A percentile compares a stretch with the other conserved stretches of the same genome.
These are phyloP conservation scores for Xylaria sp. DNA, from an alignment of 2,329 filamentous ascomycete genomes.

Conservation along the genomic window DNA sequence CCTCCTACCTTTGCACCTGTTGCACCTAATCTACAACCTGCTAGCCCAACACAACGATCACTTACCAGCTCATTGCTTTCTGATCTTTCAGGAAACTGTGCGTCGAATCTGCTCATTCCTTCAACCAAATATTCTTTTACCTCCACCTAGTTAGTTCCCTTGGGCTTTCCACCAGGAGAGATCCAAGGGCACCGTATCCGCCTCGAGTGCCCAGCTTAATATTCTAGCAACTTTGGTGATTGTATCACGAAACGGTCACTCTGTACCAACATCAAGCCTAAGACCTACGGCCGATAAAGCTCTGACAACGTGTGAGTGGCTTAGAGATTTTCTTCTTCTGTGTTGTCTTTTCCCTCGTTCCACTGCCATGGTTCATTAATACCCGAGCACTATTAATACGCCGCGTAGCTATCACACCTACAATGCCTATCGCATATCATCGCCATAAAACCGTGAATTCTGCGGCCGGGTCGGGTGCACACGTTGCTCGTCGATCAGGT, in stretches of 20 bases:
- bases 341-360: not conserved
- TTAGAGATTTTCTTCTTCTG: not conserved
- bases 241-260: slow-evolving; percentile 11
- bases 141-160: not conserved
- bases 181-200: slow-evolving; percentile 1
- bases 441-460: slow-evolving; percentile 28
- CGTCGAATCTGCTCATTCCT: slow-evolving; percentile 22
- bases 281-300: not conserved
- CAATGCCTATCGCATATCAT: slow-evolving; percentile 34
- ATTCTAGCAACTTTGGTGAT: slow-evolving; percentile 1
- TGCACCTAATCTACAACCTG: slow-evolving; percentile 7
- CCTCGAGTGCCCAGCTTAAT: not conserved
- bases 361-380: not conserved
- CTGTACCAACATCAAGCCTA: not conserved
- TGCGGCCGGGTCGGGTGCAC: slow-evolving; percentile 17
- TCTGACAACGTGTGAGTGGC: slow-evolving; percentile 9
- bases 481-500: slow-evolving; percentile 19
- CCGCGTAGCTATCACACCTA: not conserved
- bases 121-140: slow-evolving; percentile 1
- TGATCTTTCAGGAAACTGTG: slow-evolving; percentile 1
- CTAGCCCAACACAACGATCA: not conserved
- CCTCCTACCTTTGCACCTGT: slow-evolving; percentile 23
- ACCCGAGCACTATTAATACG: slow-evolving; percentile 5
- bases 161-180: not conserved
- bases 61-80: not conserved